Evolutionary conservation across 306 rosid genomes (phyloP).

Genomic region (Prinsepia uniflora): DNA sequence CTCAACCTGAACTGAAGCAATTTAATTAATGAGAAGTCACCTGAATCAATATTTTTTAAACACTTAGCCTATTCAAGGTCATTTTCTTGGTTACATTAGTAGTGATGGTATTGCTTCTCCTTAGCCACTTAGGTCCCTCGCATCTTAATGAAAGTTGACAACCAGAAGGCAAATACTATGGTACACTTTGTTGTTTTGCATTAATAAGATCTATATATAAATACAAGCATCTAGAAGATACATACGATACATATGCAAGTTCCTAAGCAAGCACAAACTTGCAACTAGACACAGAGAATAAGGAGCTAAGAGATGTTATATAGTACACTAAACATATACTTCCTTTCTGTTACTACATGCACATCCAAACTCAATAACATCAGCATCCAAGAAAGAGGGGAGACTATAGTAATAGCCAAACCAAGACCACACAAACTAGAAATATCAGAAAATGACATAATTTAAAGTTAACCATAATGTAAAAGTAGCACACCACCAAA

Average conservation of each 20-base stretch:
- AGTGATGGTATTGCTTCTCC: background rate
- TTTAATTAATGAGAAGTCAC: background rate
- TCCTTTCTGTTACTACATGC: background rate
- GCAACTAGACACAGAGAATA: background rate
- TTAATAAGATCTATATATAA: too few species aligned
- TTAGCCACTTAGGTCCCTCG: background rate
- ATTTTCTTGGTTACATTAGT: background rate
- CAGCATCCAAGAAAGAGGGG: background rate
- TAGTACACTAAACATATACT: background rate
- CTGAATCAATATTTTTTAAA: background rate
- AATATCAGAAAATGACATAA: background rate
- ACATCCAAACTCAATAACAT: background rate
- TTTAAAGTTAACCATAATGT: background rate
- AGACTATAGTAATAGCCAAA: background rate
- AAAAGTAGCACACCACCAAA: background rate
- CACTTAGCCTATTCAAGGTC: background rate
- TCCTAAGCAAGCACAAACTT: background rate
- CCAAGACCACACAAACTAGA: constrained; percentile 2
- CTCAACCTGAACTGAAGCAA: background rate
- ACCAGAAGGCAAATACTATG: background rate
- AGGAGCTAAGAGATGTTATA: background rate
- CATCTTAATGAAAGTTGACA: background rate
- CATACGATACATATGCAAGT: background rate
- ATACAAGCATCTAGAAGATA: background rate
- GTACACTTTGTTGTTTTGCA: background rate